Evolutionary conservation across 257 asterid genomes (phyloP).

Genomic region (Fraxinus excelsior): DNA sequence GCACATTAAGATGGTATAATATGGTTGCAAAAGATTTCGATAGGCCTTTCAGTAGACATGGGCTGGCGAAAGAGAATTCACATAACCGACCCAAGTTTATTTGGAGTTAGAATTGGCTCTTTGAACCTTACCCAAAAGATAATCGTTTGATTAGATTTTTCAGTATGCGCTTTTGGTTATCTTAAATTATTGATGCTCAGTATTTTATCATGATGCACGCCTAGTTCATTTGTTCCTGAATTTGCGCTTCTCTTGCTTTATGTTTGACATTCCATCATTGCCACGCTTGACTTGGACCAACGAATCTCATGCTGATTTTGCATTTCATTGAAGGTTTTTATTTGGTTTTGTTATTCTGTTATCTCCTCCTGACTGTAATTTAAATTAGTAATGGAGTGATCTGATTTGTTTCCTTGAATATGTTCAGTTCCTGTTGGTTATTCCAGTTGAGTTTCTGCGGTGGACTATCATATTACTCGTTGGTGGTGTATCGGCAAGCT

Average conservation of each 20-base stretch:
- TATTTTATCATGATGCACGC: neutral
- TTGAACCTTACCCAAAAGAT: neutral
- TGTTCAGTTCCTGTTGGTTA: slow-evolving; percentile 70
- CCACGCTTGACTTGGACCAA: neutral
- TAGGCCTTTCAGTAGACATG: neutral
- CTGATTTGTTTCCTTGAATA: slow-evolving; percentile 26
- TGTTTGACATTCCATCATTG: neutral
- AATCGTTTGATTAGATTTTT: neutral
- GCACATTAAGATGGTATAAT: neutral
- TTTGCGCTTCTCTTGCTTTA: neutral
- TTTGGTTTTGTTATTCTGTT: neutral
- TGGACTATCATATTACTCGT: slow-evolving; percentile 68
- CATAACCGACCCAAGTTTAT: neutral
- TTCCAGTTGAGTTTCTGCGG: slow-evolving; percentile 72
- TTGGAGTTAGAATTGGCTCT: neutral
- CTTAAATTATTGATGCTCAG: neutral
- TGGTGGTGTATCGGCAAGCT: slow-evolving; percentile 78
- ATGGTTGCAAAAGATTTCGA: neutral
- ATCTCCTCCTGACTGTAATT: neutral
- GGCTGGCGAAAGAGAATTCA: neutral
- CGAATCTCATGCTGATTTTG: slow-evolving; percentile 12
- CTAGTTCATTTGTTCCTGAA: neutral
- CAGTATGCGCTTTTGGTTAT: neutral
- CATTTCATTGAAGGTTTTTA: neutral
- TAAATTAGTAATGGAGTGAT: slow-evolving; percentile 5